Percentiles rank a stretch among this genome's conserved stretches.
Evolutionary conservation across 2,329 filamentous ascomycete genomes (phyloP).

Genomic region (Penicillium sp.): DNA sequence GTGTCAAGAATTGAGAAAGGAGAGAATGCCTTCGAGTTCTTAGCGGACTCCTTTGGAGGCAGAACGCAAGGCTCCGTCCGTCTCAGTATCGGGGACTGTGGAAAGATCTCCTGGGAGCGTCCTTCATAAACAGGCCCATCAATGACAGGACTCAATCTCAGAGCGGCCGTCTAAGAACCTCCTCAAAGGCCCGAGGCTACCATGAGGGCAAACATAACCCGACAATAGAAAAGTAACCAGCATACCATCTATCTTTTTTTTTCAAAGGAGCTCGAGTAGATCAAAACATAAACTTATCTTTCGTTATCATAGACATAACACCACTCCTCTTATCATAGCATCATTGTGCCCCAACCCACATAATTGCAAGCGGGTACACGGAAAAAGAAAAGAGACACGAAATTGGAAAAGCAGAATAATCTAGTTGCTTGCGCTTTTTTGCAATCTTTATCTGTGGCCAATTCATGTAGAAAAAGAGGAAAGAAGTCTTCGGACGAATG

Average conservation of each 20-base stretch:
- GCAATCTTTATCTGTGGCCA: conserved; percentile 7
- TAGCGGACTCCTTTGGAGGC: neutral
- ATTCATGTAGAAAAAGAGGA: conserved; percentile 2
- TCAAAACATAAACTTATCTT: conserved; percentile 18
- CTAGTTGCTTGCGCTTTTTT: conserved; percentile 12
- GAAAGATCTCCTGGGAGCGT: neutral
- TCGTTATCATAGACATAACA: conserved; percentile 27
- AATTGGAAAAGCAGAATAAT: conserved; percentile 5
- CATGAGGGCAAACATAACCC: neutral
- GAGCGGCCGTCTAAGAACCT: neutral
- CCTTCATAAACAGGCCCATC: neutral
- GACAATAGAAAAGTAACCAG: neutral
- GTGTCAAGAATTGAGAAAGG: neutral
- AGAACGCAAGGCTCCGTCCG: neutral
- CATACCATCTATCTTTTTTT: neutral
- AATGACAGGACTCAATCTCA: neutral
- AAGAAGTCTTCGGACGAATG: conserved; percentile 3
- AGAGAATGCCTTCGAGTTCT: neutral
- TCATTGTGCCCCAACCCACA: conserved; percentile 16
- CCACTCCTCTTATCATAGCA: conserved; percentile 27
- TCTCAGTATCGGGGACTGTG: too few species aligned
- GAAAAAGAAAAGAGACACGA: conserved; percentile 11
- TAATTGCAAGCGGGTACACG: conserved; percentile 4
- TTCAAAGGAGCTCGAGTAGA: neutral
- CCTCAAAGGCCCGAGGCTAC: neutral